Percentiles rank a stretch among this genome's conserved stretches.
phyloP scores from a whole-genome alignment of 371 early-diverging fungal species.

The Mycotypha africana region DNA sequence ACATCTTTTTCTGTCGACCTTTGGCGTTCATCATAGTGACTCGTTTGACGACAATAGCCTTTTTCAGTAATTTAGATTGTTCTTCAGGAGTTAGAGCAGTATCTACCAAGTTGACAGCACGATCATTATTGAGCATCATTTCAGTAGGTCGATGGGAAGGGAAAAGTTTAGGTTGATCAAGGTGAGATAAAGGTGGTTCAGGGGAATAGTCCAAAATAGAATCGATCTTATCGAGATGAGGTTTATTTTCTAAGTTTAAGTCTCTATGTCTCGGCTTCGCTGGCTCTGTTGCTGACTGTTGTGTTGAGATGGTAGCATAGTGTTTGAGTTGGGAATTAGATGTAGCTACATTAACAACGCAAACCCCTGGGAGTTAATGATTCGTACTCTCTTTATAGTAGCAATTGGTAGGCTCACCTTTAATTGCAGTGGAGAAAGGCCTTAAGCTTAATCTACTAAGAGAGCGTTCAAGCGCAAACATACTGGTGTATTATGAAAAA shows the following conservation, averaged over 20 bases:
- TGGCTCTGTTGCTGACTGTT: slow-evolving; percentile 3
- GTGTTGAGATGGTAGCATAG: slow-evolving; percentile 28
- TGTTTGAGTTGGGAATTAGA: slow-evolving; percentile 10
- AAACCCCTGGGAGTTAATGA: background rate
- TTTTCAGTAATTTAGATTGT: slow-evolving; percentile 57
- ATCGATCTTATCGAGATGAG: slow-evolving; percentile 39
- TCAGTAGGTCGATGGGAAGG: slow-evolving; percentile 36
- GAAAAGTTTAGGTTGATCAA: slow-evolving; percentile 34
- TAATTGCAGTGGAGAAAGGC: too few species aligned
- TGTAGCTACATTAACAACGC: too few species aligned
- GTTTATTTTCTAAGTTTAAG: slow-evolving; percentile 20
- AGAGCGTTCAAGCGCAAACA: too few species aligned
- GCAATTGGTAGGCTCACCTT: too few species aligned
- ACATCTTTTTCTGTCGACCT: slow-evolving; percentile 82
- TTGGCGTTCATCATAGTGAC: slow-evolving; percentile 83
- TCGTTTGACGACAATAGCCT: slow-evolving; percentile 71
- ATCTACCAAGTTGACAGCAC: slow-evolving; percentile 37
- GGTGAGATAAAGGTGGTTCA: slow-evolving; percentile 12
- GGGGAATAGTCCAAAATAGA: slow-evolving; percentile 35
- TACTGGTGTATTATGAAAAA: too few species aligned
- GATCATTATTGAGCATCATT: slow-evolving; percentile 31
- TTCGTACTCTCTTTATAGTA: too few species aligned
- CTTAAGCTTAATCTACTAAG: too few species aligned
- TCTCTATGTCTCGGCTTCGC: slow-evolving; percentile 22
- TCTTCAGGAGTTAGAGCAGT: slow-evolving; percentile 26